A percentile compares a stretch with the other conserved stretches of the same genome.
These are phyloP conservation scores for Cyberlindnera mississippiensis DNA, from an alignment of 805 yeast species.

Conservation along the genomic window DNA sequence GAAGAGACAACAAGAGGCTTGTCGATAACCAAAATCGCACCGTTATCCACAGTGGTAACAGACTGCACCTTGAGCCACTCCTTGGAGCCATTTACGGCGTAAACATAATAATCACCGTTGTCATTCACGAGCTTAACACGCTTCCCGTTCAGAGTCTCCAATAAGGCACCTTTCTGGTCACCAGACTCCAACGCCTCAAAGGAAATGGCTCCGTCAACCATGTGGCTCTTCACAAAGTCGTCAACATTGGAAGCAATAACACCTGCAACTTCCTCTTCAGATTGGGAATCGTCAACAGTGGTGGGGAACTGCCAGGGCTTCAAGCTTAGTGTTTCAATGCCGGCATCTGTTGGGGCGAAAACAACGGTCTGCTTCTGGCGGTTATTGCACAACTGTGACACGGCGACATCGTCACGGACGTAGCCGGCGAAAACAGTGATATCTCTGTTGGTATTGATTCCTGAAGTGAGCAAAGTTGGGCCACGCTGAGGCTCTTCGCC, in stretches of 20 bases:
- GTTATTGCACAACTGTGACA: slow-evolving; percentile 46
- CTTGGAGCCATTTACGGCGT: slow-evolving; percentile 29
- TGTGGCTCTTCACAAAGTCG: slow-evolving; percentile 60
- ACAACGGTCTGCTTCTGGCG: slow-evolving; percentile 43
- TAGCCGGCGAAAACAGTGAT: slow-evolving; percentile 66
- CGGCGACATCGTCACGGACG: slow-evolving; percentile 55
- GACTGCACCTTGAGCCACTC: slow-evolving; percentile 33
- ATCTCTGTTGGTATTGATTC: slow-evolving; percentile 31
- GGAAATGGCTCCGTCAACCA: slow-evolving; percentile 37
- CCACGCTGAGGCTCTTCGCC: slow-evolving; percentile 29
- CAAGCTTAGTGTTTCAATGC: slow-evolving; percentile 42
- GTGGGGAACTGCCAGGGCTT: slow-evolving; percentile 87
- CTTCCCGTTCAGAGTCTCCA: slow-evolving; percentile 33
- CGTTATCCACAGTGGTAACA: slow-evolving; percentile 39
- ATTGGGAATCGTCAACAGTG: slow-evolving; percentile 35
- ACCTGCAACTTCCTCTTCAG: slow-evolving; percentile 44
- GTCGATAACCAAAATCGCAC: slow-evolving; percentile 41
- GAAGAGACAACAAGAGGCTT: slow-evolving; percentile 24
- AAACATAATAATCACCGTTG: slow-evolving; percentile 33
- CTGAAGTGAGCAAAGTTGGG: slow-evolving; percentile 29
- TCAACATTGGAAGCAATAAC: slow-evolving; percentile 48
- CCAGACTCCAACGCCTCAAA: slow-evolving; percentile 18
- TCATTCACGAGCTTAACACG: slow-evolving; percentile 34
- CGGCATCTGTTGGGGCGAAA: slow-evolving; percentile 69
- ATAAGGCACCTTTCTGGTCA: slow-evolving; percentile 28